Evolutionary conservation across 345 rosid genomes (phyloP).

Genomic region (Lepidium didymum): DNA sequence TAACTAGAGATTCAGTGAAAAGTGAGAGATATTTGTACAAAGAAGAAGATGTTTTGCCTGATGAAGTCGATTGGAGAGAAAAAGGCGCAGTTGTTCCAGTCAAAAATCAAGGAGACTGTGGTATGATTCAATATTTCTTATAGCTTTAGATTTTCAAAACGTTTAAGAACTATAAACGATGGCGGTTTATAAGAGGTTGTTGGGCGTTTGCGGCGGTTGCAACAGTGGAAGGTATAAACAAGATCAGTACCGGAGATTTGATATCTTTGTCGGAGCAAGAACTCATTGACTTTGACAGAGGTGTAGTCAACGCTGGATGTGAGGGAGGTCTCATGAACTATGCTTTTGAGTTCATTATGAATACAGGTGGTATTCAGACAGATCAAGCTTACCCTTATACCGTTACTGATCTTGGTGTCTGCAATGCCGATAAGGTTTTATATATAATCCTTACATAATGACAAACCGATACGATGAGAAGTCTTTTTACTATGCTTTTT

Average conservation of each 20-base stretch:
- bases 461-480: too few relatives aligned
- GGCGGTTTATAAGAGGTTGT: conserved; percentile 49
- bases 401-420: conserved; percentile 34
- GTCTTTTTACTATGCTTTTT: too few relatives aligned
- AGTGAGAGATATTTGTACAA: conserved; percentile 26
- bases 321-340: conserved; percentile 78
- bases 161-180: background rate
- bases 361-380: conserved; percentile 63
- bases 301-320: conserved; percentile 51
- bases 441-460: too few relatives aligned
- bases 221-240: conserved; percentile 72
- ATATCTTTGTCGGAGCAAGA: conserved; percentile 65
- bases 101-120: conserved; percentile 51
- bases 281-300: conserved; percentile 61
- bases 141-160: background rate
- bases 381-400: conserved; percentile 62
- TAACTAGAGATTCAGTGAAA: background rate
- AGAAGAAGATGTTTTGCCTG: conserved; percentile 34
- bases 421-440: conserved; percentile 48
- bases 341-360: conserved; percentile 53
- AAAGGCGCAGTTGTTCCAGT: conserved; percentile 42
- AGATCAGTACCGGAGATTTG: conserved; percentile 61
- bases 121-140: conserved; percentile 18
- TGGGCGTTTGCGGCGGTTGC: conserved; percentile 79
- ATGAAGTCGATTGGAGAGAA: conserved; percentile 42